Evolutionary conservation across 306 rosid genomes (phyloP), one percentile per base, ranked within the genome.

Genomic region (Quercus rubra): DNA sequence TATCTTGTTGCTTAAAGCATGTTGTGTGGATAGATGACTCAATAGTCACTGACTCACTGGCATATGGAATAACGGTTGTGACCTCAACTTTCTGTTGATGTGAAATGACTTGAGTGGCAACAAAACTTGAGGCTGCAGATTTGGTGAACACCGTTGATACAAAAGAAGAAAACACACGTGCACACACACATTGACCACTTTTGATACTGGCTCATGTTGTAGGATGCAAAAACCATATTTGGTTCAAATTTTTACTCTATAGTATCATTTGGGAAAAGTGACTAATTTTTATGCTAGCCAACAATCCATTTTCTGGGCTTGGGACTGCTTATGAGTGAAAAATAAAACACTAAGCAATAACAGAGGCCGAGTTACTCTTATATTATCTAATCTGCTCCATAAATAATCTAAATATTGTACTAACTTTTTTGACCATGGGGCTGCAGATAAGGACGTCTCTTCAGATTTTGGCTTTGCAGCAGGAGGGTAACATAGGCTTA

Each of bases 391-490:
- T 55, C 55, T 74, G 23, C 46, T 73, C 55, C 62, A 49, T 41
- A 1, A 13, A 61, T 28, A 17, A 57, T 77, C 31, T 67, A 28
- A 73, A 76, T 23, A 15, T 28, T 12, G 20, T 7, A 6, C 27
- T 85, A 71, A 91, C 57, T 76, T 57, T 18, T 85, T 72, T 87
- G 74, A 68, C 35, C 30, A 54, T 83, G 75, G 67, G 64, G 72
- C 74, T 89, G 82, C 88, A 93, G 96, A 82, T 93, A 73, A 88
- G 86, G 85, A 93, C 96, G 67, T 88, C 97, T 64, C 94, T 93
- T 84, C 92, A 93, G 86, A 83, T 89, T 83, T 90, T 93, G 85
- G 94, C 96, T 78, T 79, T 93, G 88, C 92, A 79, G 74, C 84
- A 92, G 82, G 92, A 93, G 86, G 86, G 96, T 66, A 79, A 66